Percentiles rank a stretch among this genome's conserved stretches.
Conservation (phyloP, 2,329 filamentous ascomycete species). For the Pyrenophora tritici-repentis region DNA sequence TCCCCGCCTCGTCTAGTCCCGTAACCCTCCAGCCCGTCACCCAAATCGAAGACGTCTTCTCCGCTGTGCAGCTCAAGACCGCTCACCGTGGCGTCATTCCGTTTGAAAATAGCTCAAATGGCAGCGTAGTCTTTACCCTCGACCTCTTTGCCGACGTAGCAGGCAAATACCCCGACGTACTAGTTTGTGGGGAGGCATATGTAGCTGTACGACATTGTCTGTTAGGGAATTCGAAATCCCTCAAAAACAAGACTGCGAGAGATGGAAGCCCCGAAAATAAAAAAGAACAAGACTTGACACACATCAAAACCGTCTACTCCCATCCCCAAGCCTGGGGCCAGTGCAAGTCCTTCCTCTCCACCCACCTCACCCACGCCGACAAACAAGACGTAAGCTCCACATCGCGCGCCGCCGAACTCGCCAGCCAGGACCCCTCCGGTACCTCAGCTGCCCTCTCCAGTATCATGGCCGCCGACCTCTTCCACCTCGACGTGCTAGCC, state of each 20-base stretch:
- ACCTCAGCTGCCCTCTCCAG: conserved; percentile 78
- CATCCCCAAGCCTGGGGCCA: conserved; percentile 97
- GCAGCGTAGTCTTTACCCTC: conserved; percentile 85
- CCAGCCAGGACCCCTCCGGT: conserved; percentile 64
- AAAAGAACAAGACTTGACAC: conserved; percentile 51
- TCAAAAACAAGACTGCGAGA: not conserved
- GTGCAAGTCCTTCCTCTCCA: conserved; percentile 74
- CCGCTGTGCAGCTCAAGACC: conserved; percentile 69
- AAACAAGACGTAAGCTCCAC: conserved; percentile 84
- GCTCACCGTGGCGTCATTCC: conserved; percentile 81
- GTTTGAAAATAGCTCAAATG: conserved; percentile 95
- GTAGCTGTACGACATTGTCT: conserved; percentile 88
- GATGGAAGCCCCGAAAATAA: not conserved
- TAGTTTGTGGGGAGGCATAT: conserved; percentile 82
- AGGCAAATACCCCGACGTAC: conserved; percentile 67
- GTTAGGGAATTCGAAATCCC: conserved; percentile 56
- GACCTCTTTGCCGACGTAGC: conserved; percentile 83
- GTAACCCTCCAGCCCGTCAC: conserved; percentile 48
- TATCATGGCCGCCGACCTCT: conserved; percentile 70
- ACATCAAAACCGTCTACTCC: conserved; percentile 80
- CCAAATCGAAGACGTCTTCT: conserved; percentile 73
- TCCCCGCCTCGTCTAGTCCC: conserved; percentile 43
- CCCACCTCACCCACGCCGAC: conserved; percentile 74
- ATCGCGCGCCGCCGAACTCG: conserved; percentile 78
- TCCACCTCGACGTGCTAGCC: conserved; percentile 72